Conservation (phyloP, 2,329 filamentous ascomycete species). For the Cytospora schulzeri region DNA sequence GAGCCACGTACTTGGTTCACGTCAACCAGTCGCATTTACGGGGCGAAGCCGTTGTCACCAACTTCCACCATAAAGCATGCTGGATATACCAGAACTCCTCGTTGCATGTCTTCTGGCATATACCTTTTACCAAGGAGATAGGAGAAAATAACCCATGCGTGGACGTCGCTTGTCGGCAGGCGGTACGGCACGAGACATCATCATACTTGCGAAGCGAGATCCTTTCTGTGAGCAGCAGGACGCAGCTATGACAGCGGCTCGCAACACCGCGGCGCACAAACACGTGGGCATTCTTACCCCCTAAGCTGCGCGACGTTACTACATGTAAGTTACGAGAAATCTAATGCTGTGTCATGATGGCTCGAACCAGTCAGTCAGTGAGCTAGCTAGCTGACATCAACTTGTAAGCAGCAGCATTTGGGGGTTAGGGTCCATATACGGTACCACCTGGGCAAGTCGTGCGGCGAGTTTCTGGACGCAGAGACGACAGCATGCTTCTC, state of each 20-base stretch:
- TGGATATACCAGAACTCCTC: not conserved
- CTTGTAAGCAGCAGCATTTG: not conserved
- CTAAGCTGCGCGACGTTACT: conserved; percentile 15
- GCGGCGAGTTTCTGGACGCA: not conserved
- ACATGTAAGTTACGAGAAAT: not conserved
- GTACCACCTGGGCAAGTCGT: not conserved
- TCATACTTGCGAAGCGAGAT: not conserved
- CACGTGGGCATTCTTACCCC: conserved; percentile 20
- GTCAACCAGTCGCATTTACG: not conserved
- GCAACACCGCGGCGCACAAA: conserved; percentile 13
- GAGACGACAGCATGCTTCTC: not conserved
- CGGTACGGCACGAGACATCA: not conserved
- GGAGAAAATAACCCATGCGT: not conserved
- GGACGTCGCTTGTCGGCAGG: not conserved
- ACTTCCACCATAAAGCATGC: not conserved
- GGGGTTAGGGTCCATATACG: not conserved
- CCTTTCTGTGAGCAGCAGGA: not conserved
- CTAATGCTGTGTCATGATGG: conserved; percentile 17
- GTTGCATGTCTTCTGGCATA: not conserved
- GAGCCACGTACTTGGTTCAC: not conserved
- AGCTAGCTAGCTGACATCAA: not conserved
- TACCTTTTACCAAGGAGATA: too few species aligned
- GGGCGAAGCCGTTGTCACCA: not conserved
- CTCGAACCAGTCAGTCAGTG: too few species aligned
- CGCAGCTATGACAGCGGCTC: conserved; percentile 16